Base-by-base conservation (phyloP, 345 rosid genomes). In the Sisymbrium irio region DNA sequence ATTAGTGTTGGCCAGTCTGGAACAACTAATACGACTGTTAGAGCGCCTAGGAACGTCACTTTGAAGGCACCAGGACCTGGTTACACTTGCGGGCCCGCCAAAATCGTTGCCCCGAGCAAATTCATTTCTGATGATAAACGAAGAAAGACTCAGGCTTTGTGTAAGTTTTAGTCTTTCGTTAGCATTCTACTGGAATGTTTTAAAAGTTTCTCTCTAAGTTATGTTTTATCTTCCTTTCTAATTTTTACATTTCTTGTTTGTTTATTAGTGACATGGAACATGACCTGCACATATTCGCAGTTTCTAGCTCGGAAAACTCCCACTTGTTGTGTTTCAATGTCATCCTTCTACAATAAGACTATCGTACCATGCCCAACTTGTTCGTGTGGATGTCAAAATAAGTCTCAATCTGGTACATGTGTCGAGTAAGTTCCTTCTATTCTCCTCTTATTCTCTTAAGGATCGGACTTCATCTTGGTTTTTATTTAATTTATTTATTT, bases 261-360 rank as follows among this genome's bases (percentile, higher is more conserved):
- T 61, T 11, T 45, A 80, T 69, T 75, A 94, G 98, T 94, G 96
- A 91, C 98, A 33, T 91, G 98, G 98, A 91, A 94, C 59, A 86
- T 86, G 50, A 85, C 96, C 1, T 94, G 98, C 75, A 88, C 88
- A 20, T 91, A 89, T 67, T 94, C 98, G 1, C 98, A 94, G 72
- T 85, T 89, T 72, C 83, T 89, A 49, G 89, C 95, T 49, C 86
- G 76, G 62, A 87, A 80, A 73, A 77, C 88, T 36, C 98, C 96
- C 4, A 83, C 88, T 64, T 94, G 97, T 74, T 94, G 98, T 37
- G 97, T 91, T 55, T 94, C 98, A 1, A 90, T 94, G 62, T 88
- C 98, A 49, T 84, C 97, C 17, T 94, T 94, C 85, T 89, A 91
- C 67, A 88, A 87, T 12, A 57, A 81, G 71, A 86, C 95, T 7